Percentiles rank a stretch among this genome's conserved stretches.
Conservation (phyloP, 805 yeast genomes). For the Wickerhamomyces strasburgensis region DNA sequence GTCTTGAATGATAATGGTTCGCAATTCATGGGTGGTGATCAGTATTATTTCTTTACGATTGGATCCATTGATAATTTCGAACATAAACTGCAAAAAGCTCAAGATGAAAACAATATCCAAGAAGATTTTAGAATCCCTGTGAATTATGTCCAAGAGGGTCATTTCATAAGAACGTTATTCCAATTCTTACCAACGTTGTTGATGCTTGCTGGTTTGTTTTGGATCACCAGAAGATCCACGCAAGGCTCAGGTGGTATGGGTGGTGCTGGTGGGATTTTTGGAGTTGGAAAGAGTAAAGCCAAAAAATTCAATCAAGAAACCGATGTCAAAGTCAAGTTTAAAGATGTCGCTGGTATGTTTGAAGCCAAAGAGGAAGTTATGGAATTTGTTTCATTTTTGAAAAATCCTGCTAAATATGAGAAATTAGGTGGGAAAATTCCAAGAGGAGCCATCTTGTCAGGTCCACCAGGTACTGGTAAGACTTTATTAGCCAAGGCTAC, state of each 20-base stretch:
- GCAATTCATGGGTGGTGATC: constrained; percentile 36
- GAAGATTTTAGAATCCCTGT: constrained; percentile 74
- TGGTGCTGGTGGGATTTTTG: constrained; percentile 72
- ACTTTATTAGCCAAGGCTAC: constrained; percentile 96
- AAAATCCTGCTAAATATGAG: constrained; percentile 87
- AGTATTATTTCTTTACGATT: constrained; percentile 60
- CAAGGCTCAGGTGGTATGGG: constrained; percentile 39
- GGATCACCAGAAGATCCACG: constrained; percentile 64
- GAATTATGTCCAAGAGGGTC: constrained; percentile 67
- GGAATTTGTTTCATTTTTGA: constrained; percentile 94
- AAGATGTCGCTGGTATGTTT: constrained; percentile 95
- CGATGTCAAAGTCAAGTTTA: constrained; percentile 81
- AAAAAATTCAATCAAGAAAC: constrained; percentile 88
- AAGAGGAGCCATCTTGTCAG: constrained; percentile 94
- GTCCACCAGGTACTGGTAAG: constrained; percentile 99
- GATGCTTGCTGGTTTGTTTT: constrained; percentile 84
- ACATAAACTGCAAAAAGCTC: constrained; percentile 68
- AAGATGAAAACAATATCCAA: constrained; percentile 59
- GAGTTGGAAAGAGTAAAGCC: constrained; percentile 90
- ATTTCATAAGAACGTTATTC: constrained; percentile 53
- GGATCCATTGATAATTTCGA: constrained; percentile 91
- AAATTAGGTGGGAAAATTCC: constrained; percentile 95
- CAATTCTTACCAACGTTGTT: constrained; percentile 86
- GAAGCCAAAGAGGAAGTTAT: constrained; percentile 97
- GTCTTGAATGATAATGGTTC: constrained; percentile 59